Conservation (phyloP, 2,329 filamentous ascomycete species). For the Meredithiella fracta region DNA sequence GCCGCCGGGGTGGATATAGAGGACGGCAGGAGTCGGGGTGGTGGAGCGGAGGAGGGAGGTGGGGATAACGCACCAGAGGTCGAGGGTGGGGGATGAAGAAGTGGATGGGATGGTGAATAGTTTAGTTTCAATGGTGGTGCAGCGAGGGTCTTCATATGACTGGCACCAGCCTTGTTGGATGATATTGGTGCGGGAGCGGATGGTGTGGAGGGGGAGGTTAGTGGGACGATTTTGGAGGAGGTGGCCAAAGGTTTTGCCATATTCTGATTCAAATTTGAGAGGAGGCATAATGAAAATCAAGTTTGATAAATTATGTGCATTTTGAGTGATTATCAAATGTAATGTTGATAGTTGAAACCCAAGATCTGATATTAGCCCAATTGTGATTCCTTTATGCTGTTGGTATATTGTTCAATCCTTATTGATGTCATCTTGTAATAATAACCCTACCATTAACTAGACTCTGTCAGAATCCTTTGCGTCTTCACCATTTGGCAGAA, state of each 20-base stretch:
- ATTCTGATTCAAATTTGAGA: slow-evolving; percentile 8
- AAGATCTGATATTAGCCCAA: too few relatives aligned
- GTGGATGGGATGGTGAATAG: slow-evolving; percentile 14
- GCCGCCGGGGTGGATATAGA: slow-evolving; percentile 28
- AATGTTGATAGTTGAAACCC: too few relatives aligned
- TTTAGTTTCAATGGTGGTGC: neutral
- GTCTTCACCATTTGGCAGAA: slow-evolving; percentile 7
- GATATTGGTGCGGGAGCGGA: neutral
- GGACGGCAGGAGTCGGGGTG: slow-evolving; percentile 18
- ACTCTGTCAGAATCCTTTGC: too few relatives aligned
- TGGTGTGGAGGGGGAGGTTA: neutral
- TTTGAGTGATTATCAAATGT: neutral
- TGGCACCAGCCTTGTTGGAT: neutral
- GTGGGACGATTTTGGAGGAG: neutral
- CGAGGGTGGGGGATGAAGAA: slow-evolving; percentile 15
- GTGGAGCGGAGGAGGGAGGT: neutral
- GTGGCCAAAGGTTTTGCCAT: slow-evolving; percentile 4
- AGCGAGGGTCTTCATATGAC: slow-evolving; percentile 2
- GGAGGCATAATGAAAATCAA: neutral
- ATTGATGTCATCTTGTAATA: too few relatives aligned
- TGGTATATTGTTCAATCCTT: too few relatives aligned
- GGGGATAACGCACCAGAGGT: slow-evolving; percentile 12
- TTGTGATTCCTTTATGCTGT: too few relatives aligned
- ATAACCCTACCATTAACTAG: too few relatives aligned
- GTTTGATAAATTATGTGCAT: too few relatives aligned